Evolutionary conservation across 179 eudicot species (phyloP), one percentile per base, ranked within the genome.

Genomic region (Silene noctiflora): DNA sequence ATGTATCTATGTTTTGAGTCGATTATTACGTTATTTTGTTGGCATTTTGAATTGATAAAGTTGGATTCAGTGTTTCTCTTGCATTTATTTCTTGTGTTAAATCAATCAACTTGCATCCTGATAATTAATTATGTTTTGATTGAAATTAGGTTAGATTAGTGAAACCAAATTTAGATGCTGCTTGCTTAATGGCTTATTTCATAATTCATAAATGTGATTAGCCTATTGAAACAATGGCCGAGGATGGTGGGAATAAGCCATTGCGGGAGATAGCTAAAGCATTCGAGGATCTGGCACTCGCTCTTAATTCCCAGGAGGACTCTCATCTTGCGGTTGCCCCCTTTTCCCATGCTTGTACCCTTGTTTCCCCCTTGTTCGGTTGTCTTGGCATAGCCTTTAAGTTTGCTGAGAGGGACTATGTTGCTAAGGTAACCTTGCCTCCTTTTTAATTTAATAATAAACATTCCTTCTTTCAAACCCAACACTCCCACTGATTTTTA

Each of bases 341-440:
- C 7, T 94, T 94, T 84, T 90, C 97, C 29, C 79, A 63, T 58
- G 98, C 98, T 46, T 92, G 97, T 69, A 81, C 94, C n/a, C 88
- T 89, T 13, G 94, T 94, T 69, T 92, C 98, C 24, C 97, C 97
- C 14, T 90, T 94, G 25, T 94, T 94, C 75, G 82, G 91, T 22
- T 94, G 91, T 74, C 88, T 94, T 22, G 98, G 98, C 35, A 87
- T 94, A 82, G 98, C 97, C 68, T 94, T 94, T 86, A 92, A 90
- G 81, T 94, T 94, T 75, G 98, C 98, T 9, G 98, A 92, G 76
- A 85, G 88, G 83, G 98, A 94, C 80, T 94, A 92, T 71, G 96
- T 92, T 55, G 88, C 93, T 80, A 94, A 94, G 91, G 98, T 86
- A 81, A 56, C 63, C 9, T 61, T 9, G 42, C 55, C 10, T 20